These are phyloP conservation scores for Hebeloma cylindrosporum DNA, from an alignment of 768 basidiomycete genomes.

Conservation along the genomic window DNA sequence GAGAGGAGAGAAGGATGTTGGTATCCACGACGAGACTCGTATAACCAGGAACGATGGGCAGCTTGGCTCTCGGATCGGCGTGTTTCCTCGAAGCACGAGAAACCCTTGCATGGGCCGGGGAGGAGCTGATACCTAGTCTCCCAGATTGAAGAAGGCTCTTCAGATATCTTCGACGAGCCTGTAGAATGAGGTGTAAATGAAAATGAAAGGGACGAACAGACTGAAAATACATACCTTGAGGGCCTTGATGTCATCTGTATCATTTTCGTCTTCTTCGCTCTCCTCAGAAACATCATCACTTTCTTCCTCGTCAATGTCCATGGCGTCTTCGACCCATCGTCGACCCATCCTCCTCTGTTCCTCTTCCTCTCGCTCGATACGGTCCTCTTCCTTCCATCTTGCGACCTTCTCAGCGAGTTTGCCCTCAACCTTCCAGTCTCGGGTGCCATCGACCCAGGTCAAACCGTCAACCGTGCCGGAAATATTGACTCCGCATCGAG, in stretches of 20 bases:
- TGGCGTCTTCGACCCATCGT: conserved; percentile 64
- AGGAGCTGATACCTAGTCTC: conserved; percentile 31
- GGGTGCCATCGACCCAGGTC: conserved; percentile 56
- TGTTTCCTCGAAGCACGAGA: conserved; percentile 29
- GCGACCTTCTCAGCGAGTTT: conserved; percentile 65
- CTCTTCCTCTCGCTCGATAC: conserved; percentile 64
- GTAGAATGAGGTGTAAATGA: conserved; percentile 15
- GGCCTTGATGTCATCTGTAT: conserved; percentile 72
- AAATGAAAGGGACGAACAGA: conserved; percentile 13
- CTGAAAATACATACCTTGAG: conserved; percentile 60
- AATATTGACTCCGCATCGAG: conserved; percentile 68
- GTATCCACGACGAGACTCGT: conserved; percentile 92
- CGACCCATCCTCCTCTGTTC: conserved; percentile 61
- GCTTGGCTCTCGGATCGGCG: conserved; percentile 35
- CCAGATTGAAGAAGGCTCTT: conserved; percentile 60
- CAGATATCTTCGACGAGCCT: conserved; percentile 78
- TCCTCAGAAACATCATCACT: conserved; percentile 46
- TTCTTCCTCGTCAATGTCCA: conserved; percentile 68
- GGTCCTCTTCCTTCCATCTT: conserved; percentile 69
- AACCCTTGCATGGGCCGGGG: conserved; percentile 27
- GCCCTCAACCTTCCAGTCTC: conserved; percentile 66
- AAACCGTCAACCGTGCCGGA: conserved; percentile 76
- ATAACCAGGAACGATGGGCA: conserved; percentile 78
- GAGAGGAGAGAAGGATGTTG: conserved; percentile 87
- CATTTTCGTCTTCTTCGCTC: conserved; percentile 56